phyloP scores from a whole-genome alignment of 441 rosid genomes.

The Aleurites moluccanus region DNA sequence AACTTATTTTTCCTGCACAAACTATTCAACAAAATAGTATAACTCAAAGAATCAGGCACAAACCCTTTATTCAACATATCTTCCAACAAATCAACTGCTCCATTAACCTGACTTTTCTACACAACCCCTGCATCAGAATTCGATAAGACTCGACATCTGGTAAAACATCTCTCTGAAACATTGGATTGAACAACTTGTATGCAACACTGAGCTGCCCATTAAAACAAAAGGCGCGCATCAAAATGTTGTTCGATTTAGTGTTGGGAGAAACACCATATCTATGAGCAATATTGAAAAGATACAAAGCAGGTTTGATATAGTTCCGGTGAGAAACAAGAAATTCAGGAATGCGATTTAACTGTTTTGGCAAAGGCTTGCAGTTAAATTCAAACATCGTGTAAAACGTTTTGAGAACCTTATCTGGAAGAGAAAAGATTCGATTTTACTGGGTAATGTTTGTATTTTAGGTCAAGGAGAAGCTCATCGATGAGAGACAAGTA shows the following conservation, averaged over 20 bases:
- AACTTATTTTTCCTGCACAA: slow-evolving; percentile 90
- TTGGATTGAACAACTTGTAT: slow-evolving; percentile 76
- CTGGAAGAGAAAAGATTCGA: slow-evolving; percentile 59
- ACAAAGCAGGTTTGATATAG: slow-evolving; percentile 57
- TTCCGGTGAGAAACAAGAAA: slow-evolving; percentile 53
- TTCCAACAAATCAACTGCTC: slow-evolving; percentile 69
- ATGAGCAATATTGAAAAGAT: slow-evolving; percentile 58
- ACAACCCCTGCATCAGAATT: slow-evolving; percentile 77
- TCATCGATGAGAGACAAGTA: slow-evolving; percentile 60
- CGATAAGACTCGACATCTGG: slow-evolving; percentile 75
- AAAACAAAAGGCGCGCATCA: slow-evolving; percentile 68
- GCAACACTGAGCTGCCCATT: slow-evolving; percentile 74
- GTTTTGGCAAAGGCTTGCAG: slow-evolving; percentile 65
- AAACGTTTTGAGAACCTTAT: slow-evolving; percentile 52
- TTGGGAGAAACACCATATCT: slow-evolving; percentile 55
- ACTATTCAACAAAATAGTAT: slow-evolving; percentile 75
- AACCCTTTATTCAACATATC: slow-evolving; percentile 93
- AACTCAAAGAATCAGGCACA: slow-evolving; percentile 76
- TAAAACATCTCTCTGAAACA: slow-evolving; percentile 65
- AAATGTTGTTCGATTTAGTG: slow-evolving; percentile 67
- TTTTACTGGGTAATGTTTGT: slow-evolving; percentile 40
- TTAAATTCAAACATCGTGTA: slow-evolving; percentile 61
- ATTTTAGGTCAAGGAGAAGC: slow-evolving; percentile 55
- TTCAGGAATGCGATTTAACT: slow-evolving; percentile 66
- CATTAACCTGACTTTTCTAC: slow-evolving; percentile 78